Conservation (phyloP, 352 stramenopile genomes). For the Globisporangium camurandrum region DNA sequence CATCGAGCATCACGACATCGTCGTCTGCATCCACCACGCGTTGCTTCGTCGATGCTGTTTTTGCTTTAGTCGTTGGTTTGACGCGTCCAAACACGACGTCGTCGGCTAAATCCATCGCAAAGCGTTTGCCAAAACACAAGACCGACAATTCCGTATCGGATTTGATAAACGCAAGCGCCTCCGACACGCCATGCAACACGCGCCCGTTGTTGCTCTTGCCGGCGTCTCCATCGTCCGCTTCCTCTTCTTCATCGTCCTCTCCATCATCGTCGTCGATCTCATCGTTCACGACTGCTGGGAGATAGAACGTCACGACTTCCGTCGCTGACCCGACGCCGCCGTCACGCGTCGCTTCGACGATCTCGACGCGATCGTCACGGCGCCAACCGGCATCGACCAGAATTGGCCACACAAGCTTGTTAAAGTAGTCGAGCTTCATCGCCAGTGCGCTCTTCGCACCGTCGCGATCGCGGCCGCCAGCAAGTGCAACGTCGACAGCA, state of each 20-base stretch:
- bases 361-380: slow-evolving; percentile 37
- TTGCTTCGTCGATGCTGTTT: neutral
- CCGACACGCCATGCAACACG: slow-evolving; percentile 38
- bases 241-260: too few species aligned
- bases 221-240: too few species aligned
- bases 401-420: slow-evolving; percentile 73
- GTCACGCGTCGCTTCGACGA: slow-evolving; percentile 36
- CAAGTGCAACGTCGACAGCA: too few species aligned
- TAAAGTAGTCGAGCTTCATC: slow-evolving; percentile 60
- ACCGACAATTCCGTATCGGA: slow-evolving; percentile 28
- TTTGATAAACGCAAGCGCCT: slow-evolving; percentile 55
- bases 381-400: slow-evolving; percentile 67
- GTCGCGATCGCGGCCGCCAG: slow-evolving; percentile 1
- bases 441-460: slow-evolving; percentile 19
- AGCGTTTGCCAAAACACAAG: slow-evolving; percentile 73
- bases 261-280: slow-evolving; percentile 10
- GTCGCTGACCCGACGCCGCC: slow-evolving; percentile 24
- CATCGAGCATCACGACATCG: neutral
- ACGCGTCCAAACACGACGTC: slow-evolving; percentile 25
- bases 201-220: slow-evolving; percentile 11
- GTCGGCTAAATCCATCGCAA: slow-evolving; percentile 30
- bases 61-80: slow-evolving; percentile 11
- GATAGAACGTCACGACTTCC: slow-evolving; percentile 32
- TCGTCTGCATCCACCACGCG: neutral
- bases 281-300: neutral